Evolutionary conservation across 1,284 basidiomycete genomes (phyloP), one percentile per base, ranked within the genome.

Genomic region (Trichosporon sp.): DNA sequence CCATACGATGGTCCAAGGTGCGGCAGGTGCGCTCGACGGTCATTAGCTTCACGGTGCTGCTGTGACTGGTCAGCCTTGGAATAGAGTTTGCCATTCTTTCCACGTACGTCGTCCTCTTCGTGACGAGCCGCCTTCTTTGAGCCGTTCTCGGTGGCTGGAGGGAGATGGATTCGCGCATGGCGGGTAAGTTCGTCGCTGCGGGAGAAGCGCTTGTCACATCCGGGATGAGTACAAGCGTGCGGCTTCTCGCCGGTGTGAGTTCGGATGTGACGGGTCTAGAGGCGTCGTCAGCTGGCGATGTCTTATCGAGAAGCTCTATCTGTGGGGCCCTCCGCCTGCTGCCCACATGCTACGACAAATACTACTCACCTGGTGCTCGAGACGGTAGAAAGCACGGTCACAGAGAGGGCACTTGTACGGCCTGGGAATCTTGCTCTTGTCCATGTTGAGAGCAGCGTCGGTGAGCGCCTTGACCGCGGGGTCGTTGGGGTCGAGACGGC

Each of bases 171-270:
- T 62, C 95, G 87, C 0, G 92, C 89, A 75, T 99, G 95, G 63
- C 95, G 86, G 23, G 95, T 99, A 70, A 99, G 86, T 81, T 99
- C 95, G 82, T 99, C 95, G 19, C 92, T 95, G 68, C 95, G 88
- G 32, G 92, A 95, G 81, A 99, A 99, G 29, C 94, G 90, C 81
- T 98, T 99, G 81, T 97, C 95, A 85, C 95, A 99, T n/a, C 88
- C 87, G 0, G 92, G 88, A 79, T 90, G 92, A 0, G 87, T 90
- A 85, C 95, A 99, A 33, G 88, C 86, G 76, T 97, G 97, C 1
- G 95, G 95, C 76, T 96, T 97, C 80, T 98, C 95, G 71, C 95
- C 95, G 0, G 95, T 99, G 80, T 99, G 95, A 0, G 95, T 99
- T 64, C 95, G 90, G 63, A 98, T 95, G 78, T 99, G 95, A 64